Evolutionary conservation across 805 yeast genomes (phyloP).

Genomic region (Starmera dryadoides): DNA sequence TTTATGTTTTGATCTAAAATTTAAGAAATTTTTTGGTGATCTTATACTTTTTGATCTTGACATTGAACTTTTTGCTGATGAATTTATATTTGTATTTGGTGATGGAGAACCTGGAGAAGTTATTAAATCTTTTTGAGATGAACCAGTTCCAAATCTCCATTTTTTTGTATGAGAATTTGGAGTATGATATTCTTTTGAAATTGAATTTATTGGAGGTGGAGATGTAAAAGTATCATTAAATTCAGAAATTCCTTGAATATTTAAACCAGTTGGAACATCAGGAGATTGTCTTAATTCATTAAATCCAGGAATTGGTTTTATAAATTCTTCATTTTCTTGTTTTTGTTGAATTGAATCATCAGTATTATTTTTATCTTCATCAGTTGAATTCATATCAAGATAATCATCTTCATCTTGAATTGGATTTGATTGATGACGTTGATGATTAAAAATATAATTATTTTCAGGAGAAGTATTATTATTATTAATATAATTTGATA

Average conservation of each 20-base stretch:
- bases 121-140: too few species aligned
- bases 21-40: constrained; percentile 20
- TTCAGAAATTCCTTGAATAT: constrained; percentile 11
- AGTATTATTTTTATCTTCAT: not conserved
- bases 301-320: constrained; percentile 5
- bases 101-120: not conserved
- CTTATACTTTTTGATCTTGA: constrained; percentile 12
- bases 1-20: constrained; percentile 14
- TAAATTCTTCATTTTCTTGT: constrained; percentile 1
- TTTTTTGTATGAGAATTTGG: too few species aligned
- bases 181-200: not conserved
- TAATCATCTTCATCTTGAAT: constrained; percentile 8
- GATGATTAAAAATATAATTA: constrained; percentile 9
- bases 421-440: constrained; percentile 1
- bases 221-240: not conserved
- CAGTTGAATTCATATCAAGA: constrained; percentile 12
- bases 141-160: too few species aligned
- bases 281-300: constrained; percentile 13
- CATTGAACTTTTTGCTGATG: not conserved
- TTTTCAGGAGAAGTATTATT: constrained; percentile 16
- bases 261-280: constrained; percentile 14
- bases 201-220: not conserved
- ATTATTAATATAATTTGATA: constrained; percentile 14
- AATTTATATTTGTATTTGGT: not conserved
- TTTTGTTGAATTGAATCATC: not conserved